Evolutionary conservation across 352 stramenopile species (phyloP).

Genomic region (Elongisporangium anandrum): DNA sequence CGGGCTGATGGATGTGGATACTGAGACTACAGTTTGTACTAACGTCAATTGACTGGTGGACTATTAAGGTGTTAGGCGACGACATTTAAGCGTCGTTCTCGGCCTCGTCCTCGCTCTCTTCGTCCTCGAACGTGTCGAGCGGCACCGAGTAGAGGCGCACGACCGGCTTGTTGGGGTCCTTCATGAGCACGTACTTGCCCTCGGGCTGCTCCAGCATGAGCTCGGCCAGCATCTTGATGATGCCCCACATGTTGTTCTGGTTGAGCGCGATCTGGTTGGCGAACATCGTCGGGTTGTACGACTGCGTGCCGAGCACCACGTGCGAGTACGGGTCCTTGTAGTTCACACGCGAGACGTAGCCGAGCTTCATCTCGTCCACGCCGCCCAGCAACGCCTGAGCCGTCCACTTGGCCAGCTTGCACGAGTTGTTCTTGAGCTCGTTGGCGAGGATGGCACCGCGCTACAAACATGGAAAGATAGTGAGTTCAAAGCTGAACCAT

Average conservation of each 20-base stretch:
- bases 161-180: constrained; percentile 97
- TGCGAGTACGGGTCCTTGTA: constrained; percentile 96
- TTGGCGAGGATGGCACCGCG: constrained; percentile 95
- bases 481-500: constrained; percentile 7
- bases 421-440: constrained; percentile 99
- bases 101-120: constrained; percentile 76
- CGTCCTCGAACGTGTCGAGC: constrained; percentile 93
- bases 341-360: constrained; percentile 93
- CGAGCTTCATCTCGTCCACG: constrained; percentile 98
- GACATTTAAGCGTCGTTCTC: constrained; percentile 39
- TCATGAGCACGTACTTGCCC: constrained; percentile 98
- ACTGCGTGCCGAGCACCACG: constrained; percentile 94
- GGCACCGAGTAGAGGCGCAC: constrained; percentile 96
- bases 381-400: constrained; percentile 94
- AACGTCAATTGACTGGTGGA: too few species aligned
- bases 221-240: constrained; percentile 93
- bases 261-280: constrained; percentile 96
- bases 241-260: constrained; percentile 98
- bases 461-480: constrained; percentile 28
- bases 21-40: too few species aligned
- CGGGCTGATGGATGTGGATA: too few species aligned
- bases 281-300: constrained; percentile 97
- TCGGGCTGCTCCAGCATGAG: constrained; percentile 93
- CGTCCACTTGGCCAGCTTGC: constrained; percentile 98
- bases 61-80: constrained; percentile 3